Evolutionary conservation across 345 rosid genomes (phyloP).

Genomic region (Gossypium turneri): DNA sequence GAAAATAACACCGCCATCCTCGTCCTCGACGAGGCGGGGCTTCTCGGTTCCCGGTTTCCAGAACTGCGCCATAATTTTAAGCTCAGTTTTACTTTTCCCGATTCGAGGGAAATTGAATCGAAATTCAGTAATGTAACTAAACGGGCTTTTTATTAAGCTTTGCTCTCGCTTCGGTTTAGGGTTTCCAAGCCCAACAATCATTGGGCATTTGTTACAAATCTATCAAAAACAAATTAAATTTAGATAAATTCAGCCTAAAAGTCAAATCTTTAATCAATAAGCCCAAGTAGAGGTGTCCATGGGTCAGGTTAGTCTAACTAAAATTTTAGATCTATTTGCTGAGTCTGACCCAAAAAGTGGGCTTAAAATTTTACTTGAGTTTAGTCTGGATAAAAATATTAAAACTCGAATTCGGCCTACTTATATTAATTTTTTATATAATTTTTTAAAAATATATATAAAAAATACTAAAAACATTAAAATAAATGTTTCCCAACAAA

Average conservation of each 20-base stretch:
- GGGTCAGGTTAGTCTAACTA: no score
- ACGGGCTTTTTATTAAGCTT: neutral
- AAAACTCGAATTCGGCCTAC: no score
- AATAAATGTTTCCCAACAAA: no score
- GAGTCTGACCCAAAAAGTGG: fast-evolving
- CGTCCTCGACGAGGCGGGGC: conserved; percentile 82
- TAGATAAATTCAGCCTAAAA: no score
- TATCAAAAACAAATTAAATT: no score
- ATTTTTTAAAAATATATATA: no score
- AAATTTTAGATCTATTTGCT: no score
- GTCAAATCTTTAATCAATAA: no score
- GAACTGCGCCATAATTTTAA: conserved; percentile 54
- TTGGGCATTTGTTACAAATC: neutral
- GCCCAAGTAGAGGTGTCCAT: no score
- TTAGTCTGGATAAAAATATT: fast-evolving
- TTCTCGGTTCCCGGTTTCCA: conserved; percentile 95
- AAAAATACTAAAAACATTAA: no score
- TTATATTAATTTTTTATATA: no score
- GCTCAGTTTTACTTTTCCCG: neutral
- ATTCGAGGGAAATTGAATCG: neutral
- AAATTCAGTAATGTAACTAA: neutral
- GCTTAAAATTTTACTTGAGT: no score
- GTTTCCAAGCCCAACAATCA: neutral
- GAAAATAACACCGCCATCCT: conserved; percentile 87
- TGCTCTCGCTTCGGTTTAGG: neutral